Percentiles rank a stretch among this genome's conserved stretches.
Evolutionary conservation across 495 filamentous ascomycete species (phyloP).

Genomic region (Copromyces sp.): DNA sequence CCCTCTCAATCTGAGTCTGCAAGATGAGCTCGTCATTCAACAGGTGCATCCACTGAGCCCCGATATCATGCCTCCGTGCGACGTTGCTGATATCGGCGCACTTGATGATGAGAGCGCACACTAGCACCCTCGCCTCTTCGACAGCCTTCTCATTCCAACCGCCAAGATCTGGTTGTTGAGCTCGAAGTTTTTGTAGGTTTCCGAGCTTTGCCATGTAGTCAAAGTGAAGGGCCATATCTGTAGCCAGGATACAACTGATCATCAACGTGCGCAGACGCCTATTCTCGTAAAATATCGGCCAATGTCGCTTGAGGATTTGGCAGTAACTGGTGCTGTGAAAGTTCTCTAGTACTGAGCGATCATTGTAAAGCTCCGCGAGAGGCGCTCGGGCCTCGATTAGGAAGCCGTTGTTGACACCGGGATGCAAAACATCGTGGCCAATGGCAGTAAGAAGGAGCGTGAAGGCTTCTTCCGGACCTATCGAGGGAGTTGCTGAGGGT

Average conservation of each 20-base stretch:
- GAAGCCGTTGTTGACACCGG: conserved; percentile 96
- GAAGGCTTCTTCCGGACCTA: conserved; percentile 77
- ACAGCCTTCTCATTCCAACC: conserved; percentile 59
- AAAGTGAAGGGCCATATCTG: conserved; percentile 94
- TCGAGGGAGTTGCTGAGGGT: conserved; percentile 58
- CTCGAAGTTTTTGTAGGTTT: conserved; percentile 64
- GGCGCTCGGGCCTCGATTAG: conserved; percentile 86
- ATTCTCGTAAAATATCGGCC: conserved; percentile 71
- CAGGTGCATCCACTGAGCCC: conserved; percentile 78
- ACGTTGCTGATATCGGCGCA: conserved; percentile 99
- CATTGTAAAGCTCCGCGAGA: conserved; percentile 95
- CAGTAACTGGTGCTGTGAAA: conserved; percentile 98
- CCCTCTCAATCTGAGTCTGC: conserved; percentile 83
- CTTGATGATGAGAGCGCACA: conserved; percentile 88
- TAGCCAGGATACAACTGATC: conserved; percentile 91
- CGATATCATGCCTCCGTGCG: conserved; percentile 71
- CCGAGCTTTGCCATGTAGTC: conserved; percentile 84
- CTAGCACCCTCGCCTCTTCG: conserved; percentile 61
- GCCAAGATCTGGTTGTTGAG: conserved; percentile 48
- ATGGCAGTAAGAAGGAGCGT: conserved; percentile 89
- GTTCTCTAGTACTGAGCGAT: conserved; percentile 90
- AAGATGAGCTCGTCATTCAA: conserved; percentile 89
- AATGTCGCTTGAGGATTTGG: conserved; percentile 87
- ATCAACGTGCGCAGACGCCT: conserved; percentile 72
- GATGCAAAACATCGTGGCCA: conserved; percentile 95